Percentiles rank a stretch among this genome's conserved stretches.
These are phyloP conservation scores for Aspergillus neotritici DNA, from an alignment of 2,329 filamentous ascomycete species.

Conservation along the genomic window DNA sequence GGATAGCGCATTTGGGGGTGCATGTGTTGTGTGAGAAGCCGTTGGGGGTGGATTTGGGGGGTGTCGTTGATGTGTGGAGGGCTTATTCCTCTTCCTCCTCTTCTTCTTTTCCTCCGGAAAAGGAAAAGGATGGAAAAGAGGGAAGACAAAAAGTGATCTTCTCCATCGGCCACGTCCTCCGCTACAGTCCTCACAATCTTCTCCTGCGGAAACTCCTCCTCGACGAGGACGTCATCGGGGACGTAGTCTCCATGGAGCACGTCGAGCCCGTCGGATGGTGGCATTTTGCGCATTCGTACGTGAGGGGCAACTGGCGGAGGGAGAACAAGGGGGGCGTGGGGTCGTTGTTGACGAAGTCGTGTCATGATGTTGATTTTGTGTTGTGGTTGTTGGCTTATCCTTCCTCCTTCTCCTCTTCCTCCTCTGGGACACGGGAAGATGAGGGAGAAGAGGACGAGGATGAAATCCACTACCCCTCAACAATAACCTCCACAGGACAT, in stretches of 20 bases:
- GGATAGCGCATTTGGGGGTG: slow-evolving; percentile 61
- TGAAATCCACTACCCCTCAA: slow-evolving; percentile 63
- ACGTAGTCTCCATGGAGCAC: slow-evolving; percentile 80
- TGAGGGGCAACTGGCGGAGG: slow-evolving; percentile 88
- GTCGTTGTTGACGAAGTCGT: slow-evolving; percentile 87
- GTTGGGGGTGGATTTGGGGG: slow-evolving; percentile 42
- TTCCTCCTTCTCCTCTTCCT: slow-evolving; percentile 27
- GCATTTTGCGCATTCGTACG: slow-evolving; percentile 89
- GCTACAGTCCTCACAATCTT: slow-evolving; percentile 91
- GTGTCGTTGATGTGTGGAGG: no score
- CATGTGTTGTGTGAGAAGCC: slow-evolving; percentile 97
- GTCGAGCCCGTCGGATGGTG: slow-evolving; percentile 94
- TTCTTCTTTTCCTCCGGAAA: slow-evolving; percentile 27
- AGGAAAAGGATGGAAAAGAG: no score
- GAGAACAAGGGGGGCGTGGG: slow-evolving; percentile 65
- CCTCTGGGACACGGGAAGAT: no score
- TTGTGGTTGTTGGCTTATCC: slow-evolving; percentile 86
- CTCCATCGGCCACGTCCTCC: slow-evolving; percentile 86
- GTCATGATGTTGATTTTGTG: slow-evolving; percentile 90
- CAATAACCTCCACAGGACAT: slow-evolving; percentile 68
- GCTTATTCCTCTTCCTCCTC: slow-evolving; percentile 58
- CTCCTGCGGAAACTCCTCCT: slow-evolving; percentile 72
- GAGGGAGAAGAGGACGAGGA: no score
- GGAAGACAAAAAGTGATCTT: slow-evolving; percentile 51
- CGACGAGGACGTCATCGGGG: slow-evolving; percentile 70